Conservation (phyloP, 192 early-diverging fungal genomes). For the Coemansia sp. region DNA sequence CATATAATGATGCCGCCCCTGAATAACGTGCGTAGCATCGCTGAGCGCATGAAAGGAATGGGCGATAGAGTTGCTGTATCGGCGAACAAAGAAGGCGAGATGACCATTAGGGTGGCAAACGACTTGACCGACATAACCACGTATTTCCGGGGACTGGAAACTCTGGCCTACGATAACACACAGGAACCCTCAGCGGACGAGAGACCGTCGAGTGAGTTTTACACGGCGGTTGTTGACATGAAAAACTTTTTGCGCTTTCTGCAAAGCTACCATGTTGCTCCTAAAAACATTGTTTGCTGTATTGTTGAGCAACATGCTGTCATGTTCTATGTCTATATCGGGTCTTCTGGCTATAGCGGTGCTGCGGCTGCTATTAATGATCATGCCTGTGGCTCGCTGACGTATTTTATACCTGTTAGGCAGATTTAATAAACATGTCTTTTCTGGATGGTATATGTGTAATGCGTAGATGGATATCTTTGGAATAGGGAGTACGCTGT, state of each 20-base stretch:
- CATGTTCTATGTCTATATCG: constrained; percentile 52
- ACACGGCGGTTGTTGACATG: constrained; percentile 62
- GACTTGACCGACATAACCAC: constrained; percentile 60
- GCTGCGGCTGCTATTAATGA: constrained; percentile 27
- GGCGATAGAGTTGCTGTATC: constrained; percentile 60
- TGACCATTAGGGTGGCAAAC: constrained; percentile 56
- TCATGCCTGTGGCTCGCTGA: constrained; percentile 43
- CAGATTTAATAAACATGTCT: constrained; percentile 14
- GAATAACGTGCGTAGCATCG: constrained; percentile 58
- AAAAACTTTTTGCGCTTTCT: constrained; percentile 75
- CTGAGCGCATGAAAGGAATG: constrained; percentile 62
- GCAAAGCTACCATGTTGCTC: constrained; percentile 70
- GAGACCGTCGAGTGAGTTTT: constrained; percentile 51
- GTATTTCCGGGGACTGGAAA: constrained; percentile 56
- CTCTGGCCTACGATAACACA: constrained; percentile 56
- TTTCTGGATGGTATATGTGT: neutral
- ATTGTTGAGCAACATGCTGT: constrained; percentile 49
- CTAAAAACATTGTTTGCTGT: constrained; percentile 71
- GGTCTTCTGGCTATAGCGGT: constrained; percentile 26
- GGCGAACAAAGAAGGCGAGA: constrained; percentile 67
- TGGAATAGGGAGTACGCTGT: too few relatives aligned
- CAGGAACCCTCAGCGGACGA: constrained; percentile 27
- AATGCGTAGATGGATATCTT: too few relatives aligned
- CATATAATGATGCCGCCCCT: constrained; percentile 76
- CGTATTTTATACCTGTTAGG: constrained; percentile 44